Evolutionary conservation across 2,329 filamentous ascomycete species (phyloP), one percentile per base, ranked within the genome.

Genomic region (Paraphaeosphaeria sporulosa): DNA sequence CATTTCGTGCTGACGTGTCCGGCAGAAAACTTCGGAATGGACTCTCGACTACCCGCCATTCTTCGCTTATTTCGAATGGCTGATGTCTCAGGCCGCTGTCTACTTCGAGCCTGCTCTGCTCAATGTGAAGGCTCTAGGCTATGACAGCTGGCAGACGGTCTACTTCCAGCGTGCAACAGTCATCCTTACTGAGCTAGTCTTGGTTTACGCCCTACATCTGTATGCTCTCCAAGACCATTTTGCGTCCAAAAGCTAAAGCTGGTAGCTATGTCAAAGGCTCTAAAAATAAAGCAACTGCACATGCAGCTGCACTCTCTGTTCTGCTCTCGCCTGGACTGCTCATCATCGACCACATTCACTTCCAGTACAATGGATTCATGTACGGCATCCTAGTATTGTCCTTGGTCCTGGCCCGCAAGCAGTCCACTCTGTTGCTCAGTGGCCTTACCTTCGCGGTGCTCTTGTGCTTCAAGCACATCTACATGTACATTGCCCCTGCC

Each of bases 31-130:
- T 1, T 99, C 95, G 60, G 93, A 98, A 92, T 99, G 95, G 95
- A 99, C 95, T 0, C 89, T 99, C 73, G 95, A 99, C 81, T 99
- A 99, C 76, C 95, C 95, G 34, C 95, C 95, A 8, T 97, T 98
- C 81, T 99, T 99, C 75, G 95, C 95, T 68, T 94, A 91, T 76
- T 97, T 98, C 80, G 95, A 99, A 84, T 98, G 93, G 93, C 76
- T 89, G 47, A 85, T 99, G 71, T 95, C 94, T 49, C 91, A 95
- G 71, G 83, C 89, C 59, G 95, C 94, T 27, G 86, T 84, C 65
- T 87, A 91, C 74, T 85, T 88, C 64, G 94, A 99, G 75, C 88
- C 91, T 25, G 86, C 84, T 60, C 95, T 99, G 90, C 83, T 98
- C 57, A 84, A 88, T 63, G 83, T 98, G 56, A 86, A 90, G 73